A percentile compares a stretch with the other conserved stretches of the same genome.
Conservation (phyloP, 148 eudicot species). For the Dianthus caryophyllus region DNA sequence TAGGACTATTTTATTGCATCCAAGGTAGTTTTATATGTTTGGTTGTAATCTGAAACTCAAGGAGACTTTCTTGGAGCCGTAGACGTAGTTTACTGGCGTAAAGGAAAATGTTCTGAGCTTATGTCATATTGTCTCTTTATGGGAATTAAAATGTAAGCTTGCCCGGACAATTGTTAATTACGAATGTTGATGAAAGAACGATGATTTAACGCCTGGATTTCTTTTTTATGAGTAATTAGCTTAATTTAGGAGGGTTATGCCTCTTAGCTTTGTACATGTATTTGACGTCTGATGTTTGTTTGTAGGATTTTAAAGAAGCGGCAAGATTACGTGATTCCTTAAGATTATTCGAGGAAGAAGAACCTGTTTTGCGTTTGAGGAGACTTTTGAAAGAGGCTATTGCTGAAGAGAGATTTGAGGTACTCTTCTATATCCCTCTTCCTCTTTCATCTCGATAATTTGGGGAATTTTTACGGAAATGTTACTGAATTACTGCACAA, state of each 20-base stretch:
- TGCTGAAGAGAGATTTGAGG: conserved; percentile 83
- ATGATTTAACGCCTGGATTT: neutral
- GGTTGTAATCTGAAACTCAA: neutral
- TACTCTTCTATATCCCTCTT: conserved; percentile 15
- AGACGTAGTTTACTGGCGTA: neutral
- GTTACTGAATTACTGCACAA: neutral
- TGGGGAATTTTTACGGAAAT: neutral
- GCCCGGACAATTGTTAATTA: neutral
- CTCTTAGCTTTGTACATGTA: neutral
- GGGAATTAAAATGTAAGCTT: neutral
- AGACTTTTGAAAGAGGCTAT: conserved; percentile 76
- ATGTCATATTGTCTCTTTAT: neutral
- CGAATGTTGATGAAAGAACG: neutral
- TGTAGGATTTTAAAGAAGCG: conserved; percentile 86
- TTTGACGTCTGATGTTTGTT: conserved; percentile 8
- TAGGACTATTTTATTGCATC: neutral
- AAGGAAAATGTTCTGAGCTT: neutral
- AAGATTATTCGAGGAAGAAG: conserved; percentile 78
- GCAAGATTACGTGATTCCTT: conserved; percentile 93
- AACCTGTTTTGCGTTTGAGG: conserved; percentile 76
- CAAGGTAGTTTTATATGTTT: neutral
- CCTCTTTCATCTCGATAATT: neutral
- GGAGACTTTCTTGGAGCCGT: neutral
- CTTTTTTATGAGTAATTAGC: neutral
- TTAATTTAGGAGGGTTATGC: neutral